These are phyloP conservation scores for Herpotrichia juniperi DNA, from an alignment of 2,329 filamentous ascomycete genomes.

Conservation along the genomic window DNA sequence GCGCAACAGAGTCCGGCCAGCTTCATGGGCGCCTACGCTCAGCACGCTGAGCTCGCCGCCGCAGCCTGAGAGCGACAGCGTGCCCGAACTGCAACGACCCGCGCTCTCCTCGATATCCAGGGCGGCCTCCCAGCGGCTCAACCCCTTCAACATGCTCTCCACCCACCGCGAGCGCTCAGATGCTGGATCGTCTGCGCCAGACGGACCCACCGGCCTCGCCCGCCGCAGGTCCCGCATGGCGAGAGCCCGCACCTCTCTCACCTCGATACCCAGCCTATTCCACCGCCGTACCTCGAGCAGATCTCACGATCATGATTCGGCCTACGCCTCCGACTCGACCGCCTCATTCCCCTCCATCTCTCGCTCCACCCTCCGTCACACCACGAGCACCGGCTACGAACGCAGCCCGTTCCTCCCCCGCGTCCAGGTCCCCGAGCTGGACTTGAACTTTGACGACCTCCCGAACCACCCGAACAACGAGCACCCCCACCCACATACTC, in stretches of 20 bases:
- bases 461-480: slow-evolving; percentile 22
- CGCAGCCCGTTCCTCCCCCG: slow-evolving; percentile 39
- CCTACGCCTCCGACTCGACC: slow-evolving; percentile 21
- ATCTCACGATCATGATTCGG: slow-evolving; percentile 23
- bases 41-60: slow-evolving; percentile 26
- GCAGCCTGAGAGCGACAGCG: slow-evolving; percentile 22
- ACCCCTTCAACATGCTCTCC: slow-evolving; percentile 37
- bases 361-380: slow-evolving; percentile 27
- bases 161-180: slow-evolving; percentile 35
- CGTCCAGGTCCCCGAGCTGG: slow-evolving; percentile 43
- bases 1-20: slow-evolving; percentile 36
- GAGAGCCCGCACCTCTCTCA: slow-evolving; percentile 44
- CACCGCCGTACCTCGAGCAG: slow-evolving; percentile 32
- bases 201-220: slow-evolving; percentile 14
- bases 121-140: slow-evolving; percentile 29
- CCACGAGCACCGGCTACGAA: slow-evolving; percentile 29
- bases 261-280: slow-evolving; percentile 38
- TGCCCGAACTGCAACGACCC: slow-evolving; percentile 27
- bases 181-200: slow-evolving; percentile 35
- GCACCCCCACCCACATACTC: slow-evolving; percentile 4
- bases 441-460: slow-evolving; percentile 46
- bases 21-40: slow-evolving; percentile 39
- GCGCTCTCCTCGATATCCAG: slow-evolving; percentile 22
- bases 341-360: slow-evolving; percentile 19
- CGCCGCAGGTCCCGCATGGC: slow-evolving; percentile 40